Conservation (phyloP, 345 rosid genomes). For the Geranium rotundifolium region DNA sequence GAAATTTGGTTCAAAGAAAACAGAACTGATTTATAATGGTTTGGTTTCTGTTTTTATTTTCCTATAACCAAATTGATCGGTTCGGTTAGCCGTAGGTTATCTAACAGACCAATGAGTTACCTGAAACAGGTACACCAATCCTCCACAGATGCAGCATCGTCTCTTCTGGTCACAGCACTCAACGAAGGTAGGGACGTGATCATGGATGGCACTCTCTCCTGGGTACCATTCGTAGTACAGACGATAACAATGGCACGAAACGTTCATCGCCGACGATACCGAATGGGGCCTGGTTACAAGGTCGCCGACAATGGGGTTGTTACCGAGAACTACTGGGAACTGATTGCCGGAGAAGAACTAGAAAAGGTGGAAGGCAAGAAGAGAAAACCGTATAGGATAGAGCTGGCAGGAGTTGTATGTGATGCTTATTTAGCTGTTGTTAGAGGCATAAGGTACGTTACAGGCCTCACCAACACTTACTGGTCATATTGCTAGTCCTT, state of each 20-base stretch:
- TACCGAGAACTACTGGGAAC: constrained; percentile 84
- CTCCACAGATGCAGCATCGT: constrained; percentile 90
- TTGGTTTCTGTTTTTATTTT: too few species aligned
- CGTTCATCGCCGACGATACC: constrained; percentile 68
- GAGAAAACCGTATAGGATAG: constrained; percentile 88
- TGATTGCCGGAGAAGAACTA: constrained; percentile 44
- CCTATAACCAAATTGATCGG: too few species aligned
- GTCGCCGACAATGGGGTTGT: constrained; percentile 44
- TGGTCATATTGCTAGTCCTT: not conserved
- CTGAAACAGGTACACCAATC: constrained; percentile 78
- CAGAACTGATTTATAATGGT: too few species aligned
- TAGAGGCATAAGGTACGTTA: constrained; percentile 74
- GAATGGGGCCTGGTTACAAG: constrained; percentile 83
- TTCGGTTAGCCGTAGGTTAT: too few species aligned
- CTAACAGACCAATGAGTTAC: not conserved
- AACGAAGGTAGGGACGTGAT: constrained; percentile 92
- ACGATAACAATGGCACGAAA: constrained; percentile 82
- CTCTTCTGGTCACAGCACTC: constrained; percentile 78
- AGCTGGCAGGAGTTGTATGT: constrained; percentile 83
- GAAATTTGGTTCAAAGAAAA: too few species aligned
- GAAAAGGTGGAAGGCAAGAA: constrained; percentile 30
- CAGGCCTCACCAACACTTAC: not conserved
- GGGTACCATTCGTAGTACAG: constrained; percentile 85
- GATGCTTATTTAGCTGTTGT: constrained; percentile 88
- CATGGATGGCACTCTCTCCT: constrained; percentile 91